Evolutionary conservation across 305 asterid genomes (phyloP).

Genomic region (Solanum hybrid): DNA sequence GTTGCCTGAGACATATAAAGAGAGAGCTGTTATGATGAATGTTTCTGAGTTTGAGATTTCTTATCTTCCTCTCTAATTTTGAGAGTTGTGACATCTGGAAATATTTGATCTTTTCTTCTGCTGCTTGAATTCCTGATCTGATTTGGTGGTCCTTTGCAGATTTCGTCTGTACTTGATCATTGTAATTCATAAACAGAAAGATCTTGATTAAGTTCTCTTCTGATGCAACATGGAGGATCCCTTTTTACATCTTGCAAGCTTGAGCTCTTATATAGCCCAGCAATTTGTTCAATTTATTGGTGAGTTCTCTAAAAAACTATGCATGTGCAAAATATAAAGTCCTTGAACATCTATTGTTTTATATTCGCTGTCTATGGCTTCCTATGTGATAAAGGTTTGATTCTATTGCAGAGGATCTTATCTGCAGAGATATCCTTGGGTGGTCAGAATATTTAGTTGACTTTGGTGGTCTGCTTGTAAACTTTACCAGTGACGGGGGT

Average conservation of each 20-base stretch:
- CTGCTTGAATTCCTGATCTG: neutral
- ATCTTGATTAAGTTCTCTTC: slow-evolving; percentile 12
- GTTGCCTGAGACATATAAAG: neutral
- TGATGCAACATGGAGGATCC: slow-evolving; percentile 47
- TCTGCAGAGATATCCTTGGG: slow-evolving; percentile 42
- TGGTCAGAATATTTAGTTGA: slow-evolving; percentile 32
- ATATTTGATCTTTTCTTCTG: neutral
- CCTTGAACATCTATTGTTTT: neutral
- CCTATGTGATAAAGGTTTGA: slow-evolving; percentile 3
- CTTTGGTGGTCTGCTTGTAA: slow-evolving; percentile 27
- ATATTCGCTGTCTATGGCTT: neutral
- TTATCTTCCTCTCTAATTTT: neutral
- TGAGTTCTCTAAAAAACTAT: slow-evolving; percentile 16
- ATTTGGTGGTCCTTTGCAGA: neutral
- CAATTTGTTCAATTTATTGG: slow-evolving; percentile 53
- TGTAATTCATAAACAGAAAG: slow-evolving; percentile 18
- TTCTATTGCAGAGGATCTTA: slow-evolving; percentile 51
- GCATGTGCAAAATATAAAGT: neutral
- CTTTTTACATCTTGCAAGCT: slow-evolving; percentile 52
- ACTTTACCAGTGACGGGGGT: slow-evolving; percentile 16
- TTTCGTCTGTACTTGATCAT: slow-evolving; percentile 14
- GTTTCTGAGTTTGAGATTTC: neutral
- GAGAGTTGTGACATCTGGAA: neutral
- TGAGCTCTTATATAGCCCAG: slow-evolving; percentile 45
- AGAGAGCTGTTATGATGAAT: neutral